Evolutionary conservation across 352 stramenopile species (phyloP), one percentile per base, ranked within the genome.

Genomic region (Globisporangium orthogonon): DNA sequence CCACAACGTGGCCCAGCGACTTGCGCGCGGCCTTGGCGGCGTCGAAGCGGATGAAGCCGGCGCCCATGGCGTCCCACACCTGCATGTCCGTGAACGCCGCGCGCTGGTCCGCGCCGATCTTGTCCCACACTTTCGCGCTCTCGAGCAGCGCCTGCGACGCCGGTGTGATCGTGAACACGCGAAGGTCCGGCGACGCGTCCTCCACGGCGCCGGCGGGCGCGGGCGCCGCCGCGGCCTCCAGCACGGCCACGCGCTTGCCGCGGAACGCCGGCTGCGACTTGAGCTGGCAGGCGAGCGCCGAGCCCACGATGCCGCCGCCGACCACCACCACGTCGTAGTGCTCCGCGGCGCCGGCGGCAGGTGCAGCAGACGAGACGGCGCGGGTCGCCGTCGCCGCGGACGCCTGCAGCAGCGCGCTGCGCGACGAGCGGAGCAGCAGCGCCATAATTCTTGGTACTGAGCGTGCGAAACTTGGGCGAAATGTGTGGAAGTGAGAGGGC

Each of bases 141-240:
- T 96, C 72, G 31, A 97, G 73, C 23, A 97, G 65, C 58, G 67
- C 61, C 59, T 90, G 76, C 53, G 86, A 96, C 43, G 82, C 71
- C 0, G 89, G 90, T 31, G 90, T 94, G 66, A 97, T 88, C 15
- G 90, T 91, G 69, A 94, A 97, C 53, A 96, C 87, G 29, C 90
- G 87, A 11, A 94, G 71, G 60, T 97, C 90, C 4, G 83, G 82
- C 63, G 81, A 78, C 45, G 85, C 73, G 23, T 89, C 68, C 41
- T 83, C 70, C 14, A 86, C 78, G 11, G 58, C 44, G 2, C 70
- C 70, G 2, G 69, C 65, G 2, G 70, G 54, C 9, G 69, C 66
- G 15, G 72, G 65, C 5, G 83, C 76, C 17, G 65, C 51, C 40
- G 66, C 65, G 2, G 81, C 63, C 67, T 94, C 84, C 57, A 94